Evolutionary conservation across 2,329 filamentous ascomycete species (phyloP), one percentile per base, ranked within the genome.

Genomic region (Aspergillus melleus): DNA sequence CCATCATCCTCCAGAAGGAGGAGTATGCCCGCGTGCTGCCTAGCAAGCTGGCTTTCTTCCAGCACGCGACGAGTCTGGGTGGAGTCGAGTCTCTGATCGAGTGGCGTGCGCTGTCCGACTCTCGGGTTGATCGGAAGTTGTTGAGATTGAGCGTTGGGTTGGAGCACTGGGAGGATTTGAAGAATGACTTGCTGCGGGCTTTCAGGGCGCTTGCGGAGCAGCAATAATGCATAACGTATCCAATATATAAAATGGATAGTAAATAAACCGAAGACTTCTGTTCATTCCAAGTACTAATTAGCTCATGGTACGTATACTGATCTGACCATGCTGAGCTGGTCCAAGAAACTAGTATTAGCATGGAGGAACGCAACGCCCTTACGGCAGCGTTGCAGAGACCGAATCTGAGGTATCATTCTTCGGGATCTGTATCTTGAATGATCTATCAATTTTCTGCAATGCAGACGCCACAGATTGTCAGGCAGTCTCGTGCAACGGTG

Each of bases 61-160:
- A 96, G 69, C 94, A 99, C 76, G 94, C 94, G 2, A 99, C 95
- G 1, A 96, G 91, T 74, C 78, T 99, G 24, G 94, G 94, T 1
- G 93, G 94, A 6, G 92, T 98, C 14, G 95, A 98, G 83, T 96
- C 91, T 72, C 77, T 98, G 79, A 92, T 99, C 65, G 95, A 99
- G 83, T 99, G 95, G 95, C 84, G 95, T 58, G 86, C 90, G 29
- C 92, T 98, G 90, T 89, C 88, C 61, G 94, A 99, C 79, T 70
- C 78, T 0, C 80, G 75, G 1, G 88, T 96, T 22, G 90, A 96
- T 69, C 84, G 81, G 70, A 83, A 85, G 61, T 74, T 98, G 72
- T 70, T 97, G 74, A 80, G 94, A 57, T 78, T 99, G 22, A 97
- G 93, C 72, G 79, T 96, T 26, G 95, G 94, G 0, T 83, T 97